Conservation (phyloP, 352 stramenopile species). For the Phytophthora ramorum region DNA sequence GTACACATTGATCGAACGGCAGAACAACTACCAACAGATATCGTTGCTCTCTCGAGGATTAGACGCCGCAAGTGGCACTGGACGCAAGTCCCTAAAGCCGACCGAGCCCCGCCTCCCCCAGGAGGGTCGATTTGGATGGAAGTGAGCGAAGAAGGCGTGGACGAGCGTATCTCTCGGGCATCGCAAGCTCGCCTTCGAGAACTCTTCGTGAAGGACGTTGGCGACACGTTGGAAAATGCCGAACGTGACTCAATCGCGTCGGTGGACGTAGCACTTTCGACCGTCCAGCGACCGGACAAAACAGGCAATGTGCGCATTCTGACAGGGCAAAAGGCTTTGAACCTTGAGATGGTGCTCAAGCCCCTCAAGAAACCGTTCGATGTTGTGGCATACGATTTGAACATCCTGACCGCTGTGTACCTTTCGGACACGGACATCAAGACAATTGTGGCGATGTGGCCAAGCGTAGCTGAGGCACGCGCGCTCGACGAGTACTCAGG, state of each 20-base stretch:
- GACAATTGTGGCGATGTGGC: conserved; percentile 43
- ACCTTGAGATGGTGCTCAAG: conserved; percentile 31
- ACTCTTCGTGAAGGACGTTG: conserved; percentile 19
- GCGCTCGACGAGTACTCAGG: conserved; percentile 31
- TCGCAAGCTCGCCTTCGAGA: conserved; percentile 17
- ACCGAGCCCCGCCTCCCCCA: conserved; percentile 18
- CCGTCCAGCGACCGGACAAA: conserved; percentile 1
- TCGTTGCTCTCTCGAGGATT: not conserved
- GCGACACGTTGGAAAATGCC: not conserved
- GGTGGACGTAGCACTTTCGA: not conserved
- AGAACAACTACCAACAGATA: not conserved
- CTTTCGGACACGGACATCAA: conserved; percentile 35
- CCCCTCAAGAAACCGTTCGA: conserved; percentile 23
- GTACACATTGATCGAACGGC: not conserved
- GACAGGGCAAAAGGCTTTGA: conserved; percentile 32
- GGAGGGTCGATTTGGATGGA: conserved; percentile 29
- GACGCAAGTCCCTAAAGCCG: conserved; percentile 16
- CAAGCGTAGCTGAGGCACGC: conserved; percentile 30
- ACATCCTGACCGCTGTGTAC: conserved; percentile 37
- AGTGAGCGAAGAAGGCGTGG: conserved; percentile 12
- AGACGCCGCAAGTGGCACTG: conserved; percentile 35
- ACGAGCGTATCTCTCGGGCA: conserved; percentile 12
- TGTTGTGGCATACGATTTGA: conserved; percentile 30
- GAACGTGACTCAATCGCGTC: conserved; percentile 8
- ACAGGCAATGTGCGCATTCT: conserved; percentile 23